phyloP scores from a whole-genome alignment of 495 filamentous ascomycete species.

The Penicilliopsis zonata region DNA sequence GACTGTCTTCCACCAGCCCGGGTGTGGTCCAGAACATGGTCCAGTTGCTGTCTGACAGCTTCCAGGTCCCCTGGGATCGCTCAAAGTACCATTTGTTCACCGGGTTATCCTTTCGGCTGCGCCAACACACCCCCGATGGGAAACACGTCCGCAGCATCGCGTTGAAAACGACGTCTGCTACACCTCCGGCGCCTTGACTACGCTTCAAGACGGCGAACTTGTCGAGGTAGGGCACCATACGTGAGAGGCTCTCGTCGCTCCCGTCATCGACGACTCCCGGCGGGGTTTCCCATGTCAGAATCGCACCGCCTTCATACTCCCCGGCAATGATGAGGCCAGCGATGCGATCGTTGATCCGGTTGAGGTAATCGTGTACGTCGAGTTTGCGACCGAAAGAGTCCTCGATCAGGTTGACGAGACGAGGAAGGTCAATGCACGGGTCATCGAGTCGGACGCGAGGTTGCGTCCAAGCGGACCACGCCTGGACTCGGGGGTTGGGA shows the following conservation, averaged over 20 bases:
- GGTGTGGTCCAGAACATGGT: constrained; percentile 97
- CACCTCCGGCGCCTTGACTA: constrained; percentile 80
- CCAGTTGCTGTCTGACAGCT: constrained; percentile 68
- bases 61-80: constrained; percentile 67
- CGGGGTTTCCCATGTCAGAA: constrained; percentile 89
- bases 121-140: constrained; percentile 69
- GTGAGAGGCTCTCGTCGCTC: constrained; percentile 33
- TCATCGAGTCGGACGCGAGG: constrained; percentile 55
- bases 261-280: constrained; percentile 41
- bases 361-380: constrained; percentile 70
- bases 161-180: constrained; percentile 92
- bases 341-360: constrained; percentile 60
- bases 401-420: constrained; percentile 79
- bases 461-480: constrained; percentile 54
- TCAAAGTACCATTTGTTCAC: constrained; percentile 98
- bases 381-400: constrained; percentile 85
- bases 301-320: constrained; percentile 90
- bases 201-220: constrained; percentile 92
- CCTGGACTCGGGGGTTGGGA: constrained; percentile 47
- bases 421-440: constrained; percentile 67
- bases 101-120: constrained; percentile 67
- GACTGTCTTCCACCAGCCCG: constrained; percentile 35
- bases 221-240: constrained; percentile 85
- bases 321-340: constrained; percentile 91
- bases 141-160: constrained; percentile 86